phyloP scores from a whole-genome alignment of 352 stramenopile genomes.

The Albugo candida region DNA sequence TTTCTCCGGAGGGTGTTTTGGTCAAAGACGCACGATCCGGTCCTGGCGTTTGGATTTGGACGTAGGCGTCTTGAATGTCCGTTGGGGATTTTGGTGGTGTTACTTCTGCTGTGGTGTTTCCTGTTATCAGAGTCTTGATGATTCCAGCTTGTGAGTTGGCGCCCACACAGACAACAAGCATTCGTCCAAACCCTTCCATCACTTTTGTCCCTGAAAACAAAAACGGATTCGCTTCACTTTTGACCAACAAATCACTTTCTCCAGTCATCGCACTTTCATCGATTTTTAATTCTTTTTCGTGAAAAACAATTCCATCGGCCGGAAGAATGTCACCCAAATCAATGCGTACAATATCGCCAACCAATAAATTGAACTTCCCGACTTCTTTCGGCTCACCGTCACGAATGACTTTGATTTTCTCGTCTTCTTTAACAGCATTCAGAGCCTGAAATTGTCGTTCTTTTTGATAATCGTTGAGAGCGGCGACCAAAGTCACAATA shows the following conservation, averaged over 20 bases:
- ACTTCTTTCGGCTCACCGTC: constrained; percentile 39
- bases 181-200: constrained; percentile 81
- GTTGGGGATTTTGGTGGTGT: constrained; percentile 1
- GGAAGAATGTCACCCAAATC: constrained; percentile 78
- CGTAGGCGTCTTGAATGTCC: constrained; percentile 5
- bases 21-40: constrained; percentile 32
- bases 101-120: constrained; percentile 20
- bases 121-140: constrained; percentile 78
- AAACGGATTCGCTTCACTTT: constrained; percentile 78
- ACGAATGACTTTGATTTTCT: constrained; percentile 72
- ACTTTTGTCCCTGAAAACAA: constrained; percentile 88
- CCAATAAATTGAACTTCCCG: constrained; percentile 57
- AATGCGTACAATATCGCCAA: constrained; percentile 77
- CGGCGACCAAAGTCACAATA: constrained; percentile 79
- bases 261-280: constrained; percentile 86
- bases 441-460: constrained; percentile 78
- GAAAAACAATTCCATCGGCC: constrained; percentile 78
- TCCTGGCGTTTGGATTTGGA: constrained; percentile 25
- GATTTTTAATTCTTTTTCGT: constrained; percentile 76
- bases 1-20: constrained; percentile 10
- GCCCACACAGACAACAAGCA: constrained; percentile 87
- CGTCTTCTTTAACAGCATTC: constrained; percentile 66
- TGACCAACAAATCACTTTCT: constrained; percentile 78
- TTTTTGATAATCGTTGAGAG: constrained; percentile 85
- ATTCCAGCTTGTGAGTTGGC: constrained; percentile 85